Conservation (phyloP, 2,329 filamentous ascomycete genomes). For the Helminthosporium solani region DNA sequence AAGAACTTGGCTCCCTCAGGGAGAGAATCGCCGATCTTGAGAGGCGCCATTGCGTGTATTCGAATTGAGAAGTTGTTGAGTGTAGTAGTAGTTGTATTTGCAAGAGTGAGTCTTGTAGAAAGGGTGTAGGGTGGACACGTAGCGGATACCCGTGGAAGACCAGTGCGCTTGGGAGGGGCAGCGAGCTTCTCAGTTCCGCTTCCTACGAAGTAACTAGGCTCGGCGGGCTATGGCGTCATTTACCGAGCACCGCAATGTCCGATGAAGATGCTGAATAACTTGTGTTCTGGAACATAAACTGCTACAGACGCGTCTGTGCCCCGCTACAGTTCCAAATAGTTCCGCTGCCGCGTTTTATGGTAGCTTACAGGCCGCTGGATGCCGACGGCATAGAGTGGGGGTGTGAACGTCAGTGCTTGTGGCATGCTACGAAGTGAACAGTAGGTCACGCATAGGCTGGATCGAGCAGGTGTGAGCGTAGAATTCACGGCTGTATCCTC, state of each 20-base stretch:
- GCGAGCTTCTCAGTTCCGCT: slow-evolving; percentile 1
- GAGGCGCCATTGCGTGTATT: slow-evolving; percentile 57
- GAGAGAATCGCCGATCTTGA: slow-evolving; percentile 81
- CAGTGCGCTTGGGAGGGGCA: not conserved
- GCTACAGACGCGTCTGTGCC: not conserved
- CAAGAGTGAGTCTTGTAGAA: not conserved
- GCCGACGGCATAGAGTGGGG: not conserved
- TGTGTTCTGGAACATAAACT: not conserved
- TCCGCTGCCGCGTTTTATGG: not conserved
- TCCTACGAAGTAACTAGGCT: not conserved
- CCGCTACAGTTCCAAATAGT: slow-evolving; percentile 1
- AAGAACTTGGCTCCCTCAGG: slow-evolving; percentile 77
- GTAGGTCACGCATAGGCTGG: too few species aligned
- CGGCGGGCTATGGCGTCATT: slow-evolving; percentile 4
- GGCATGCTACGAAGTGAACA: too few species aligned
- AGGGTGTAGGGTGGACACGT: not conserved
- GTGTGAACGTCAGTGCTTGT: too few species aligned
- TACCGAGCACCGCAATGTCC: not conserved
- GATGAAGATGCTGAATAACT: not conserved
- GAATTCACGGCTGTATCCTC: too few species aligned
- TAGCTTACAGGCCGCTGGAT: not conserved
- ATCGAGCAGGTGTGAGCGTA: too few species aligned
- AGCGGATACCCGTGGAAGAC: too few species aligned
- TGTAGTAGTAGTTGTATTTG: not conserved
- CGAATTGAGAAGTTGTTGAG: slow-evolving; percentile 1